Conservation (phyloP, 169 alveolate species). For the Babesia sp. region DNA sequence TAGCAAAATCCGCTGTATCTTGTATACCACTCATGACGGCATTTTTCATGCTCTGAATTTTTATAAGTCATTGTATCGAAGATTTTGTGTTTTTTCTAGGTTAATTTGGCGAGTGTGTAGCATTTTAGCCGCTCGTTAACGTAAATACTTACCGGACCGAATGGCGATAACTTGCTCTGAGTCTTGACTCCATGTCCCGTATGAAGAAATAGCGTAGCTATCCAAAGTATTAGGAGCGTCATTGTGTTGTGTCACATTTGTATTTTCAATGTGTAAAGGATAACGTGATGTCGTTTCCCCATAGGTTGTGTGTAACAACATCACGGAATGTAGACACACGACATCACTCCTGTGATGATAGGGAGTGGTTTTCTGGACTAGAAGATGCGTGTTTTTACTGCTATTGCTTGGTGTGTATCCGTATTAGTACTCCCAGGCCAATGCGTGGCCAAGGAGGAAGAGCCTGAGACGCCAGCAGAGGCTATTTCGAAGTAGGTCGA, state of each 20-base stretch:
- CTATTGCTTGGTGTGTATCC: slow-evolving; percentile 1
- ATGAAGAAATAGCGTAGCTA: not conserved
- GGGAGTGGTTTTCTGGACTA: not conserved
- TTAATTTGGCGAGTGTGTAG: slow-evolving; percentile 12
- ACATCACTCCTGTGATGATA: not conserved
- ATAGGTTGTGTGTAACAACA: slow-evolving; percentile 36
- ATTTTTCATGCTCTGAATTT: slow-evolving; percentile 54
- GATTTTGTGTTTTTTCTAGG: slow-evolving; percentile 31
- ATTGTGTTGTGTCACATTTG: not conserved
- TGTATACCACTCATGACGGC: slow-evolving; percentile 71
- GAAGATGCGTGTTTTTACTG: not conserved
- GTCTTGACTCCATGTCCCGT: not conserved
- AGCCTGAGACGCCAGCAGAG: slow-evolving; percentile 30
- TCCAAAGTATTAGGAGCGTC: not conserved
- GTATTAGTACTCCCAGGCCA: not conserved
- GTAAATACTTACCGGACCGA: slow-evolving; percentile 51
- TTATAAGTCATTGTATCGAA: too few relatives aligned
- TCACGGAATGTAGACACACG: slow-evolving; percentile 13
- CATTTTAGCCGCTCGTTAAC: not conserved
- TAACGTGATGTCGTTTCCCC: slow-evolving; percentile 11
- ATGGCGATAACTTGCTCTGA: slow-evolving; percentile 4
- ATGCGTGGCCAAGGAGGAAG: not conserved
- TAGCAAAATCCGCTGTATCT: slow-evolving; percentile 68
- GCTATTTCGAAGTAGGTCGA: slow-evolving; percentile 22
- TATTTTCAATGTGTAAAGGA: not conserved